A percentile compares a stretch with the other conserved stretches of the same genome.
These are phyloP conservation scores for Aspergillus campestris DNA, from an alignment of 495 filamentous ascomycete genomes.

Conservation along the genomic window DNA sequence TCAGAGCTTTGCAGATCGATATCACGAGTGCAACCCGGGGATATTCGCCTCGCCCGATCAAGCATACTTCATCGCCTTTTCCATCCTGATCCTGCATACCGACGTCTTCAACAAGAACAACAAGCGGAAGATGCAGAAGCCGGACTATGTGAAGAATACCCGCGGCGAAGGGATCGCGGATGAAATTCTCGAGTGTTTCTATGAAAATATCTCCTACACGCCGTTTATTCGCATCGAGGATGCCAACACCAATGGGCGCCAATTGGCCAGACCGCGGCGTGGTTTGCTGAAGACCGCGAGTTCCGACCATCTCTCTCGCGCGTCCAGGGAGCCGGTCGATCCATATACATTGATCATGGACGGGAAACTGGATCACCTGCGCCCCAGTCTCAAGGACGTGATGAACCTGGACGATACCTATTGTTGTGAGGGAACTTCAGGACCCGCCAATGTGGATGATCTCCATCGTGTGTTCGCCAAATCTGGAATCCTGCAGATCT, in stretches of 20 bases:
- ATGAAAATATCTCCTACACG: slow-evolving; percentile 96
- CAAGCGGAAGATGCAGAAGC: slow-evolving; percentile 97
- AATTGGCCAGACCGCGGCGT: slow-evolving; percentile 64
- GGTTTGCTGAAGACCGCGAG: slow-evolving; percentile 60
- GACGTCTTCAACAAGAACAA: slow-evolving; percentile 99
- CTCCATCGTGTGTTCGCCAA: slow-evolving; percentile 83
- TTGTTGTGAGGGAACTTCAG: slow-evolving; percentile 69
- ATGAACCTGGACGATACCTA: slow-evolving; percentile 92
- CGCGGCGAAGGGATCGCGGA: slow-evolving; percentile 81
- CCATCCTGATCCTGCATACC: slow-evolving; percentile 89
- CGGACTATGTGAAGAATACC: slow-evolving; percentile 92
- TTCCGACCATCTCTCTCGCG: slow-evolving; percentile 56
- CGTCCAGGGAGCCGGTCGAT: slow-evolving; percentile 78
- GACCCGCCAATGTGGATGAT: slow-evolving; percentile 61
- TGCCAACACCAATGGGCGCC: slow-evolving; percentile 72
- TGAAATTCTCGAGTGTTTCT: slow-evolving; percentile 91
- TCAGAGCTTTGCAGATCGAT: slow-evolving; percentile 90
- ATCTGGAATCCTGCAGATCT: slow-evolving; percentile 85
- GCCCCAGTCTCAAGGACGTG: slow-evolving; percentile 81
- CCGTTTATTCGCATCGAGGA: slow-evolving; percentile 97
- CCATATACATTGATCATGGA: slow-evolving; percentile 93
- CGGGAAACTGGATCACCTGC: slow-evolving; percentile 67
- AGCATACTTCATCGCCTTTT: slow-evolving; percentile 96
- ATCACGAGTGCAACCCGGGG: slow-evolving; percentile 96
- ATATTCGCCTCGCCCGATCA: slow-evolving; percentile 83